Base-by-base conservation (phyloP, 768 basidiomycete genomes). In the Hypholoma fasciculare region DNA sequence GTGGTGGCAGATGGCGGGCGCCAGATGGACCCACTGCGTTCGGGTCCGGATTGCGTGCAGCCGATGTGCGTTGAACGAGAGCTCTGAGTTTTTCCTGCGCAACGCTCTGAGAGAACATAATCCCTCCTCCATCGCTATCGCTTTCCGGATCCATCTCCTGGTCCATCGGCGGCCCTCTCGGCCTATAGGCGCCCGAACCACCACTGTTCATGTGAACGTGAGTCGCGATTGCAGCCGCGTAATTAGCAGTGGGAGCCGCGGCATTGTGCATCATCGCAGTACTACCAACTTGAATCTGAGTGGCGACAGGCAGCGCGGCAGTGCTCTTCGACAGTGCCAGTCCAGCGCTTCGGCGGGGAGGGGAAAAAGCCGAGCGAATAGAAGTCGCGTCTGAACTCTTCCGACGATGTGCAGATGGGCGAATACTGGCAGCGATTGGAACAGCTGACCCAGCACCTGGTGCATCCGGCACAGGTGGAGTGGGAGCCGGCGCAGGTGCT, bases 91-190 rank as follows among this genome's bases (percentile, higher is more conserved):
- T 84, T 72, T 87, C 82, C 63, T 90, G 85, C 12, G 88, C 90
- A 34, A 88, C 78, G 50, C 88, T 89, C 69, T 78, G 78, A 23
- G 89, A 86, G 19, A 90, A 71, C 20, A 69, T 73, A 47, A 67
- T 65, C 9, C 63, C 66, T 13, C 70, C 70, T 1, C 79, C 74
- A 14, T 85, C 84, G 40, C 74, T 80, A 16, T 76, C 84, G 56
- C 80, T 85, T 20, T 82, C 81, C n/a, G 87, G 82, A 59, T 90
- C 90, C 76, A 90, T 72, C 68, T 90, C 89, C 62, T 76, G 75
- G 20, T 79, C 86, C 55, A 81, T 75, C 1, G 88, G 90, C 4
- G 81, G 83, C 8, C 85, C 88, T 65, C 83, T 85, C 7, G 85
- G 86, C 14, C 86, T 75, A 61, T 90, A 88, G 6, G 78, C 82